These are phyloP conservation scores for Leishmania braziliensis DNA, from an alignment of 208 protist species.

Conservation along the genomic window DNA sequence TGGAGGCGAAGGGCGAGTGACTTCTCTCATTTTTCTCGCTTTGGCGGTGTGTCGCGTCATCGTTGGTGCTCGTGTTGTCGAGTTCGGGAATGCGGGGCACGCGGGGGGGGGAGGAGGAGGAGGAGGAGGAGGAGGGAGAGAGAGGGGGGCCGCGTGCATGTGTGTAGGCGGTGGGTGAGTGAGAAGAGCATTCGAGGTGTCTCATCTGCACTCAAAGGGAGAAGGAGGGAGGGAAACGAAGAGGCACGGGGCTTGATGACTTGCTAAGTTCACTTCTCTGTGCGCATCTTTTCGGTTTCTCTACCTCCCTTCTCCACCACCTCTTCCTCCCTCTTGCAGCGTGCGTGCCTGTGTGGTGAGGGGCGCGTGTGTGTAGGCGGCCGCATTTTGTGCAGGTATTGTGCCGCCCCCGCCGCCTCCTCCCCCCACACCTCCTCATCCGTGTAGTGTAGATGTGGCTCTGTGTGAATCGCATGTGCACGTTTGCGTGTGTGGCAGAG, in stretches of 20 bases:
- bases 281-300: not conserved
- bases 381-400: not conserved
- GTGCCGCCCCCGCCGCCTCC: not conserved
- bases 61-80: not conserved
- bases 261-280: not conserved
- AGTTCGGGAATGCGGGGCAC: not conserved
- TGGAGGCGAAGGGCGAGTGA: not conserved
- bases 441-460: not conserved
- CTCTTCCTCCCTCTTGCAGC: not conserved
- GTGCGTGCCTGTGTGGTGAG: not conserved
- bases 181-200: not conserved
- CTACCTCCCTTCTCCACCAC: not conserved
- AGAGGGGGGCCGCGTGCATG: not conserved
- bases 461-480: not conserved
- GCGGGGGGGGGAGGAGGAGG: not conserved
- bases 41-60: not conserved
- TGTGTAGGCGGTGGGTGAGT: not conserved
- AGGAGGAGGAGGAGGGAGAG: not conserved
- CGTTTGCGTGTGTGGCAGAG: not conserved
- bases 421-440: not conserved
- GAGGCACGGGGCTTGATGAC: not conserved
- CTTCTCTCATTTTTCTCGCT: not conserved
- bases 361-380: not conserved
- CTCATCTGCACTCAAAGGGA: not conserved
- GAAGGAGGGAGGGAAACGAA: not conserved